These are phyloP conservation scores for Ophiosphaerella korrae DNA, from an alignment of 2,329 filamentous ascomycete genomes.

Conservation along the genomic window DNA sequence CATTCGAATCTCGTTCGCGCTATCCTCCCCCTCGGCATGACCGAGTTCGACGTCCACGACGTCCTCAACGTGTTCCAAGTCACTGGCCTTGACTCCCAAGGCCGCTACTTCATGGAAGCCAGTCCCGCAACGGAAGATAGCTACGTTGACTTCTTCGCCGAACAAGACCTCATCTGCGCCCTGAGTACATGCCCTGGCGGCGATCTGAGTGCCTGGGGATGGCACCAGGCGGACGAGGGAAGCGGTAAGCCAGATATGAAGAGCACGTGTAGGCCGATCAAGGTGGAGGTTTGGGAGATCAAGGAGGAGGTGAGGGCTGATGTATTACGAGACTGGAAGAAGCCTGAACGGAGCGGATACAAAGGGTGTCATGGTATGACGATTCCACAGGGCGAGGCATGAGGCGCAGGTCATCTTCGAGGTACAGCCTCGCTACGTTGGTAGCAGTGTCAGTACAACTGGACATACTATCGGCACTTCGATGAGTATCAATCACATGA, in stretches of 20 bases:
- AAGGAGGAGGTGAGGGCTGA: slow-evolving; percentile 51
- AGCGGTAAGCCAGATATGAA: slow-evolving; percentile 64
- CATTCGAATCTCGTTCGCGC: slow-evolving; percentile 81
- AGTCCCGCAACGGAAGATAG: slow-evolving; percentile 36
- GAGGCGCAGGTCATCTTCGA: not conserved
- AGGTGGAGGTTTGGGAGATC: slow-evolving; percentile 73
- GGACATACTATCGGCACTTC: no score
- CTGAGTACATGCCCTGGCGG: slow-evolving; percentile 77
- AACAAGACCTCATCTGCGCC: slow-evolving; percentile 73
- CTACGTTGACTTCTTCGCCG: slow-evolving; percentile 78
- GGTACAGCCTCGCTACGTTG: no score
- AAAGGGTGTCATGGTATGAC: slow-evolving; percentile 68
- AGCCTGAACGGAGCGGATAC: slow-evolving; percentile 65
- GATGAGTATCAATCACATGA: not conserved
- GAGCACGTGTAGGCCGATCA: slow-evolving; percentile 71
- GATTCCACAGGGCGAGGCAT: slow-evolving; percentile 52
- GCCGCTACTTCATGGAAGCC: slow-evolving; percentile 60
- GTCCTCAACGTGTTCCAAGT: slow-evolving; percentile 88
- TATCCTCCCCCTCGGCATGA: slow-evolving; percentile 69
- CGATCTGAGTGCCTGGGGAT: slow-evolving; percentile 81
- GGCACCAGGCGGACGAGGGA: slow-evolving; percentile 59
- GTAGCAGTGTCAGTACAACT: no score
- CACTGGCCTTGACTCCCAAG: slow-evolving; percentile 69
- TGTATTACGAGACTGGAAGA: slow-evolving; percentile 62
- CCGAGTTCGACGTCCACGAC: slow-evolving; percentile 79